Evolutionary conservation across 257 asterid species (phyloP), one percentile per base, ranked within the genome.

Genomic region (Eucommia ulmoides): DNA sequence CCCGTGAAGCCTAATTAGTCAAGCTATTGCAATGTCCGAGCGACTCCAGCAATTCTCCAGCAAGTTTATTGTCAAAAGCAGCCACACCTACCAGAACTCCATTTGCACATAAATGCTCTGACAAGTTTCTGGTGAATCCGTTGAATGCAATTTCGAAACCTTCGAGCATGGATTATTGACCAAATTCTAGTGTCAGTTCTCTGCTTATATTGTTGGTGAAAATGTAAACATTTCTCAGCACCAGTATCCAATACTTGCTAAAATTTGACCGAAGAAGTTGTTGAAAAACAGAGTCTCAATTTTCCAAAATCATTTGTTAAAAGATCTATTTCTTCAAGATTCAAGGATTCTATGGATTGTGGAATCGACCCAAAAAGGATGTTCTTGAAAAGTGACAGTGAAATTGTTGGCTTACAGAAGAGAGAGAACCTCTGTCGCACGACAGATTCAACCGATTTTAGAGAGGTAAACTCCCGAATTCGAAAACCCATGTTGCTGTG

Each of bases 171-270:
- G 98, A 89, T 63, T 70, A 52, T 38, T 53, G 66, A 19, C 98
- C 98, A 17, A 89, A 63, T 17, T 80, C 94, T 0, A 79, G 78
- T 0, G 98, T 93, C 61, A 89, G 41, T 62, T 61, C 77, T 7
- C 98, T 96, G 0, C 94, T 70, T 17, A 89, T 55, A 26, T 68
- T 67, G 42, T 89, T 89, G 51, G 25, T 63, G 46, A 20, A 82
- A 49, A 85, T 9, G 41, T 23, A 22, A 51, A 89, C 6, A 58
- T 59, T 2, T 15, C n/a, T 7, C 33, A 89, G 60, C 15, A 54
- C 24, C 6, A 93, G 84, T 16, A 89, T 19, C 81, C 79, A 6
- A 89, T 60, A 51, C 84, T 75, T 19, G 7, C 21, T 0, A 96
- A 96, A 5, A 89, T 62, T 51, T 58, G 66, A 11, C 98, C 98